Base-by-base conservation (phyloP, 163 green algal species). In the Scenedesmus sp. region DNA sequence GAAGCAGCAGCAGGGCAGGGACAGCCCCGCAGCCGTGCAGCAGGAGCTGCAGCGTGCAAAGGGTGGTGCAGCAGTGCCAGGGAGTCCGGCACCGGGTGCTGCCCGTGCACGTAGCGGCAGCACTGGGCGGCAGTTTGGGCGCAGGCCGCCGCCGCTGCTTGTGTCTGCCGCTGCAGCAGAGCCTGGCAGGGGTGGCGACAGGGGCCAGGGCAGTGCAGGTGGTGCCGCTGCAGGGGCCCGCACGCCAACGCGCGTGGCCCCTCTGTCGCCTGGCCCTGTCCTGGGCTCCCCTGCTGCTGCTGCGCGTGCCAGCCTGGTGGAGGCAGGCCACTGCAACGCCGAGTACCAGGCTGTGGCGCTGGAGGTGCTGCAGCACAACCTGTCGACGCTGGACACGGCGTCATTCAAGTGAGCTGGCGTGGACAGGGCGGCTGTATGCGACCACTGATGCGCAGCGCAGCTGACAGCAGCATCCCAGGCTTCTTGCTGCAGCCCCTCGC, bases 331-430 rank as follows among this genome's bases (percentile, higher is more conserved):
- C 35, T 81, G 51, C 51, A 78, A 37, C 18, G 44, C 76, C n/a
- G 86, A 86, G 76, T 91, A 91, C 76, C 86, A 81, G 51, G 16
- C 35, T 18, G 86, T 91, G 49, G 86, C 76, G 1, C 49, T 86
- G 42, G 51, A 91, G 86, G 88, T 80, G 20, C 88, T 92, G 88
- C 88, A 92, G 88, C 81, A 92, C 88, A 92, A 88, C 88, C 59
- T 92, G 42, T 87, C 79, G 2, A 86, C 53, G 10, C 80, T 92
- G 22, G 88, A 92, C 88, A 80, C 40, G 1, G 20, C 79, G 20
- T 51, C 40, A 0, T 91, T 83, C 87, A 91, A 91, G 87, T 91
- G 56, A 68, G 87, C 13, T 22, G 72, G 3, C 13, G 16, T n/a
- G 35, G 72, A 35, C 15, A 22, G 35, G 76, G 10, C 20, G 42